A percentile compares a stretch with the other conserved stretches of the same genome.
phyloP scores from a whole-genome alignment of 2,329 filamentous ascomycete species.

The Chrysoporthe puriensis region DNA sequence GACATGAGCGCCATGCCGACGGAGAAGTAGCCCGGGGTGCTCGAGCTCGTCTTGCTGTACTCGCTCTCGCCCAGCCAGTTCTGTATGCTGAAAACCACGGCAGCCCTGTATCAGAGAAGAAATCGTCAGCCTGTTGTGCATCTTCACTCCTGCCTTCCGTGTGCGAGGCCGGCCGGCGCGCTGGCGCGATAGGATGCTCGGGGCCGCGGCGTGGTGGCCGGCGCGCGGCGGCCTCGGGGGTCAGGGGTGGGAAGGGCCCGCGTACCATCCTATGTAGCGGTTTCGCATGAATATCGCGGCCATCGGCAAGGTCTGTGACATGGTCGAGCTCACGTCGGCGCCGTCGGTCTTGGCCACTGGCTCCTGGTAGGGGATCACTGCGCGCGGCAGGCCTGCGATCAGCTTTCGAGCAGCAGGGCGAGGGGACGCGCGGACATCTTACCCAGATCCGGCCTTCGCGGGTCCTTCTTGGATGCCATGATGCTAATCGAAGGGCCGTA shows the following conservation, averaged over 20 bases:
- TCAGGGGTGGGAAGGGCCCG: slow-evolving; percentile 15
- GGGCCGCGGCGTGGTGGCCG: too few species aligned
- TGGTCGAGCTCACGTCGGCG: slow-evolving; percentile 72
- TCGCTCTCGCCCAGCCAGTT: slow-evolving; percentile 78
- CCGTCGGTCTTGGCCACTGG: slow-evolving; percentile 66
- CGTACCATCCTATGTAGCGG: slow-evolving; percentile 72
- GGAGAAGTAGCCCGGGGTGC: slow-evolving; percentile 62
- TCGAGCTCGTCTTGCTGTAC: slow-evolving; percentile 63
- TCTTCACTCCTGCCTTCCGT: background rate
- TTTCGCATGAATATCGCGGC: slow-evolving; percentile 93
- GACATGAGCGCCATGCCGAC: slow-evolving; percentile 44
- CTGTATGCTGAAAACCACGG: slow-evolving; percentile 75
- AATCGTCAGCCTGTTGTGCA: slow-evolving; percentile 11
- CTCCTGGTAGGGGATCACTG: slow-evolving; percentile 88
- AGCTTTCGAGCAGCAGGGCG: slow-evolving; percentile 6
- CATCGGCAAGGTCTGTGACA: slow-evolving; percentile 86
- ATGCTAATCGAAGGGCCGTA: background rate
- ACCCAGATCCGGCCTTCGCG: slow-evolving; percentile 51
- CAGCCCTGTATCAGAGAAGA: slow-evolving; percentile 54
- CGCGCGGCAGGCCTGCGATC: background rate
- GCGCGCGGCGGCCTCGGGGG: too few species aligned
- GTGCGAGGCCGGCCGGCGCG: background rate
- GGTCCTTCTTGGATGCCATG: slow-evolving; percentile 48
- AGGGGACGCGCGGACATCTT: slow-evolving; percentile 29
- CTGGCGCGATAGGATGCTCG: background rate